phyloP scores from a whole-genome alignment of 371 early-diverging fungal genomes.

The Saksenaea oblongispora region DNA sequence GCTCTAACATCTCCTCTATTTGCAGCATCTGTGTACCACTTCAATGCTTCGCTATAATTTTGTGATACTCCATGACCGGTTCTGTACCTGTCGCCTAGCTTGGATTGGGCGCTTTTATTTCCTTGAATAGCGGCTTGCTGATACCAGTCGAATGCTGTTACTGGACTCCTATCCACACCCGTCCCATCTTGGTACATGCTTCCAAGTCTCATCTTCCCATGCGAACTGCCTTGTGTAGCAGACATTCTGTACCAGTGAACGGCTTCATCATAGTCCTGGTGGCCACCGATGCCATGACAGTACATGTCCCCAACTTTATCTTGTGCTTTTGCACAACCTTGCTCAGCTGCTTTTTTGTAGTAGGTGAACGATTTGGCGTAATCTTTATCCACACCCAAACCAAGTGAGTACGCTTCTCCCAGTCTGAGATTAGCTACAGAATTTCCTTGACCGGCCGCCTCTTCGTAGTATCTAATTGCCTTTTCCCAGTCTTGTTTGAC shows the following conservation, averaged over 20 bases:
- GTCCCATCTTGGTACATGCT: too few relatives aligned
- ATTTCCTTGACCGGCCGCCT: constrained; percentile 47
- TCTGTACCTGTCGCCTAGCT: too few relatives aligned
- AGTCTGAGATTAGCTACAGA: constrained; percentile 74
- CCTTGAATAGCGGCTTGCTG: too few relatives aligned
- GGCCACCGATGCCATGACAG: constrained; percentile 41
- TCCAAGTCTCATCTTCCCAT: too few relatives aligned
- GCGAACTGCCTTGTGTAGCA: neutral
- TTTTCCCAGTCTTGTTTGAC: neutral
- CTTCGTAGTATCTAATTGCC: constrained; percentile 45
- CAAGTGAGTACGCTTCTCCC: constrained; percentile 80
- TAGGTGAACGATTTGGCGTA: constrained; percentile 76
- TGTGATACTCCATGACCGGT: too few relatives aligned
- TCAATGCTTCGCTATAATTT: too few relatives aligned
- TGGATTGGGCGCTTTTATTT: too few relatives aligned
- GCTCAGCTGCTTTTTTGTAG: constrained; percentile 75
- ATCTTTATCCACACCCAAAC: constrained; percentile 62
- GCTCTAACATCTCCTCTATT: too few relatives aligned
- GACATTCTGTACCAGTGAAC: constrained; percentile 40
- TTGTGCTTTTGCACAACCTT: constrained; percentile 78
- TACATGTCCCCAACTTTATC: constrained; percentile 61
- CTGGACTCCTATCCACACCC: too few relatives aligned
- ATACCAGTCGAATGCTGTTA: too few relatives aligned
- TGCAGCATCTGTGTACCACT: too few relatives aligned
- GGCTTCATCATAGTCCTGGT: constrained; percentile 50